Conservation (phyloP, 208 protist genomes). For the Leishmania turanica region DNA sequence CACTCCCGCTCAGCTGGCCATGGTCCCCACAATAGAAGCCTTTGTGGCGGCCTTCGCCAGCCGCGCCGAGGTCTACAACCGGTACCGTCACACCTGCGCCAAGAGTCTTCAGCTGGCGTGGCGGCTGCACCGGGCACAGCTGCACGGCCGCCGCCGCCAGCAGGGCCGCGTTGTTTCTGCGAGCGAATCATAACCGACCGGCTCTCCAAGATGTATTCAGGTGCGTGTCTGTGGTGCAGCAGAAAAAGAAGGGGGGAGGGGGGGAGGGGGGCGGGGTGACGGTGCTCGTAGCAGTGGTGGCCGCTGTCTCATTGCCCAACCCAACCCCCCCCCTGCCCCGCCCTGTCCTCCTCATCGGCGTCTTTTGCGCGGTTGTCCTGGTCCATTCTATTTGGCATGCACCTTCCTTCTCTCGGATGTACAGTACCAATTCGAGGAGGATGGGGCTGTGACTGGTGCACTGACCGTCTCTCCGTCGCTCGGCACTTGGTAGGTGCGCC, state of each 20-base stretch:
- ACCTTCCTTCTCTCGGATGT: background rate
- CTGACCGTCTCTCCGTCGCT: background rate
- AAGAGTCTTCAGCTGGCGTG: slow-evolving; percentile 41
- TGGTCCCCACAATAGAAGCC: slow-evolving; percentile 29
- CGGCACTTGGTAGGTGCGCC: background rate
- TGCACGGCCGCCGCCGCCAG: background rate
- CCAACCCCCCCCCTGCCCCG: background rate
- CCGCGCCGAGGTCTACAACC: slow-evolving; percentile 22
- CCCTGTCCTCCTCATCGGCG: background rate
- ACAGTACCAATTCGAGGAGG: background rate
- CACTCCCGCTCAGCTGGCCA: slow-evolving; percentile 13
- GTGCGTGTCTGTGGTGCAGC: background rate
- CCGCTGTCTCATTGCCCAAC: background rate
- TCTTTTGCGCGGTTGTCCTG: background rate
- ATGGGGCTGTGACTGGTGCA: background rate
- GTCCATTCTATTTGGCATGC: background rate
- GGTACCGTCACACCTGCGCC: slow-evolving; percentile 38
- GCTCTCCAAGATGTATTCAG: background rate
- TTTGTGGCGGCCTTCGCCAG: slow-evolving; percentile 44
- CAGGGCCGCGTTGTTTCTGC: background rate
- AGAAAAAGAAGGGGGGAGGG: background rate
- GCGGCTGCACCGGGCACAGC: slow-evolving; percentile 10
- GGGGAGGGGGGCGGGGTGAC: background rate
- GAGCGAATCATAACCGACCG: background rate
- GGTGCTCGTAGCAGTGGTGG: background rate